These are phyloP conservation scores for Arthonia radiata DNA, from an alignment of 495 filamentous ascomycete genomes.

Conservation along the genomic window DNA sequence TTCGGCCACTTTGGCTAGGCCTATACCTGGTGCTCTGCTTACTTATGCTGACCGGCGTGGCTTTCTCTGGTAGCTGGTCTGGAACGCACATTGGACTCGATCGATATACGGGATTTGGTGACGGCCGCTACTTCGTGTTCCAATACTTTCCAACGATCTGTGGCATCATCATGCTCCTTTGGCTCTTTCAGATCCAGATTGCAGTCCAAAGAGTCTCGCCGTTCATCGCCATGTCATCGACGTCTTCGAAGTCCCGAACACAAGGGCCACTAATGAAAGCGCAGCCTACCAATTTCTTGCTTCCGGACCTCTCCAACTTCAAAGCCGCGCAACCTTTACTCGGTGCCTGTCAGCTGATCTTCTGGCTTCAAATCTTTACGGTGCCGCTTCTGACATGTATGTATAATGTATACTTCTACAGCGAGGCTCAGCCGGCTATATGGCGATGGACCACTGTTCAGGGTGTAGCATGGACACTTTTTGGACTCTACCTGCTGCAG, in stretches of 20 bases:
- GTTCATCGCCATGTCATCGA: conserved; percentile 48
- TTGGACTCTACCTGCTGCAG: conserved; percentile 45
- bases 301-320: conserved; percentile 23
- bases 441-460: conserved; percentile 66
- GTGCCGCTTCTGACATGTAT: no score
- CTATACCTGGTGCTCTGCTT: conserved; percentile 33
- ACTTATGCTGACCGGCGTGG: conserved; percentile 44
- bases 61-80: conserved; percentile 54
- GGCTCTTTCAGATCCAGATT: conserved; percentile 44
- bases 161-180: conserved; percentile 46
- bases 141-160: conserved; percentile 59
- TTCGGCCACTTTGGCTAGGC: conserved; percentile 36
- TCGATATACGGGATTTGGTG: conserved; percentile 37
- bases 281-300: conserved; percentile 20
- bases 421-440: conserved; percentile 14
- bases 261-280: conserved; percentile 27
- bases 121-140: conserved; percentile 60
- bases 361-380: conserved; percentile 40
- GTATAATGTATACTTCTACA: conserved; percentile 26
- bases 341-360: conserved; percentile 23
- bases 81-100: conserved; percentile 34
- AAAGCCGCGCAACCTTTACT: conserved; percentile 26
- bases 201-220: conserved; percentile 57
- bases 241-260: conserved; percentile 19
- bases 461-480: conserved; percentile 51